Evolutionary conservation across 345 rosid species (phyloP), one percentile per base, ranked within the genome.

Genomic region (Euphorbia peplus): DNA sequence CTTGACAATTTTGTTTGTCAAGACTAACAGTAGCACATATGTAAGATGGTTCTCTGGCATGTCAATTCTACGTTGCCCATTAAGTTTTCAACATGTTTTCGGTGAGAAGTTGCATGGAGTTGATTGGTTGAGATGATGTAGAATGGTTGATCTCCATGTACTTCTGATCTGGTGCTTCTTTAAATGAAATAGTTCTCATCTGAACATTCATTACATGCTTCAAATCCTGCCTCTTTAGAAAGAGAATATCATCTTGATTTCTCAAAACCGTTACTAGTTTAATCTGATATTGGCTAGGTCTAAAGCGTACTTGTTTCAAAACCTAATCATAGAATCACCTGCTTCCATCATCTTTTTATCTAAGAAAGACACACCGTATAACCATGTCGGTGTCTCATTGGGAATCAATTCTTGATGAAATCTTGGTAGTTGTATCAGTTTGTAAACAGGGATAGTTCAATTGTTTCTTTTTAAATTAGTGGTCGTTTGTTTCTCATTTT

Each of bases 81-180:
- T 18, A n/a, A 18, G 25, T 53, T 35, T 46, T 66, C 29, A 37
- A 24, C 32, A 24, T 39, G 42, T 1, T 60, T 44, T 19, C 64
- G 50, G 21, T 16, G 6, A 8, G 7, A 50, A 56, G 24, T 39
- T 44, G n/a, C 47, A 28, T 54, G 64, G 22, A 39, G 30, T 46
- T 69, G 52, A 39, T 68, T 58, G 37, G 55, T 11, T 4, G 41
- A n/a, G 64, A 61, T 60, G 6, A 52, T 65, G 25, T 15, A 25
- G 32, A 8, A 4, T 47, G 60, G 66, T 22, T 24, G 26, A 16
- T 64, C 56, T 59, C 37, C 37, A 32, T 32, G 37, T 32, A 32
- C 37, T 22, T 54, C 12, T 24, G 13, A 22, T n/a, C n/a, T n/a
- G n/a, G n/a, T n/a, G n/a, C n/a, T n/a, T n/a, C n/a, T n/a, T n/a